Conservation (phyloP, 106 monocot species). For the Acorus calamus region DNA sequence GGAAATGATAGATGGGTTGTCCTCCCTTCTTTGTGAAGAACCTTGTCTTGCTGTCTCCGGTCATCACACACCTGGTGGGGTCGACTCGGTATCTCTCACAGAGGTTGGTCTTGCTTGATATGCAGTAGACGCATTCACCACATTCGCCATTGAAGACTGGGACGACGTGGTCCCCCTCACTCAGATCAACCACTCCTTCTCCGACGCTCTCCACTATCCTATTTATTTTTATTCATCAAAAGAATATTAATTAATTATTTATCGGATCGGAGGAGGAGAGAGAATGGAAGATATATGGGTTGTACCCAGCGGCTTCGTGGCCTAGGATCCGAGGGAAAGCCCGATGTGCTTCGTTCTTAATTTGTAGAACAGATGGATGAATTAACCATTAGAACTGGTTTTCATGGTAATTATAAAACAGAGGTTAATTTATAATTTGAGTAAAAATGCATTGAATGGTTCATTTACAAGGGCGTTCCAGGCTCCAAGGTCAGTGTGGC, state of each 20-base stretch:
- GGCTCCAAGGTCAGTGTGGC: conserved; percentile 62
- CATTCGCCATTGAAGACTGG: conserved; percentile 83
- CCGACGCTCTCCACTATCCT: conserved; percentile 86
- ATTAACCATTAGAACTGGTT: no score
- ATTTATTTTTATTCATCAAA: neutral
- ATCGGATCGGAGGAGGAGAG: no score
- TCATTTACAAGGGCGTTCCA: conserved; percentile 51
- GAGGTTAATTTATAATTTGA: no score
- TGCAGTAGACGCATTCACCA: conserved; percentile 34
- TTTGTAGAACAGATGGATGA: no score
- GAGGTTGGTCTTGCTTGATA: conserved; percentile 39
- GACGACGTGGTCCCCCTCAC: conserved; percentile 55
- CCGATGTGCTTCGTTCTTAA: conserved; percentile 41
- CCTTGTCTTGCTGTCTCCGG: conserved; percentile 22
- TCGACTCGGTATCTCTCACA: conserved; percentile 43
- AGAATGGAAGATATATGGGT: neutral
- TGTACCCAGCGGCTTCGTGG: conserved; percentile 70
- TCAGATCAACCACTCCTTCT: conserved; percentile 55
- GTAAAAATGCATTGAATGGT: no score
- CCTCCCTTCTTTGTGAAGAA: conserved; percentile 9
- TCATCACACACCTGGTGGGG: conserved; percentile 38
- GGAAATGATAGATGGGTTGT: conserved; percentile 65
- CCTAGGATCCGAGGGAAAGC: conserved; percentile 61
- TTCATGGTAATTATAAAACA: no score
- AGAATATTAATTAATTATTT: no score